Evolutionary conservation across 345 rosid species (phyloP).

Genomic region (Erodium maritimum): DNA sequence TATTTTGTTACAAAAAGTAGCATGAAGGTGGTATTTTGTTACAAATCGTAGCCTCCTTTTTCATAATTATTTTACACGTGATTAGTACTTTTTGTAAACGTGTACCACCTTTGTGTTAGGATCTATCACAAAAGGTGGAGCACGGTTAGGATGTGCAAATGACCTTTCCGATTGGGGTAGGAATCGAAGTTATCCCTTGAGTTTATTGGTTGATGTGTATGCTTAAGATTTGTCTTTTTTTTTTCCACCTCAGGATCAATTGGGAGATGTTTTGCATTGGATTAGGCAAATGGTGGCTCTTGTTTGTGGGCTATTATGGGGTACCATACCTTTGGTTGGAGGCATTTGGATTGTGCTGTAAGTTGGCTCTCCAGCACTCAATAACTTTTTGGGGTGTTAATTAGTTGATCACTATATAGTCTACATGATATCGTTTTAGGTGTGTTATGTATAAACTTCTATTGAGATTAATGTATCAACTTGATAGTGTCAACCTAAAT

Average conservation of each 20-base stretch:
- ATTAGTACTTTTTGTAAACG: too few relatives aligned
- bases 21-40: too few relatives aligned
- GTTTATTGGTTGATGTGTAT: background rate
- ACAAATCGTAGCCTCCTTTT: too few relatives aligned
- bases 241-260: constrained; percentile 58
- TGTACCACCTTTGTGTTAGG: too few relatives aligned
- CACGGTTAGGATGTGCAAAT: too few relatives aligned
- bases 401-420: background rate
- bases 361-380: constrained; percentile 16
- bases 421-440: too few relatives aligned
- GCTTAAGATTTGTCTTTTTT: background rate
- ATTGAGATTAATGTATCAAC: background rate
- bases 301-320: constrained; percentile 74
- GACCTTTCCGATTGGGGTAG: too few relatives aligned
- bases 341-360: constrained; percentile 81
- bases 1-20: too few relatives aligned
- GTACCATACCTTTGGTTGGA: constrained; percentile 73
- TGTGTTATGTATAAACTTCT: background rate
- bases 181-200: too few relatives aligned
- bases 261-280: constrained; percentile 99
- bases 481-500: background rate
- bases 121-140: too few relatives aligned
- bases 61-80: too few relatives aligned
- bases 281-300: constrained; percentile 75
- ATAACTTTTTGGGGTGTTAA: background rate